Evolutionary conservation across 1,139 yeast species (phyloP), one percentile per base, ranked within the genome.

Genomic region (Yamadazyma sp.): DNA sequence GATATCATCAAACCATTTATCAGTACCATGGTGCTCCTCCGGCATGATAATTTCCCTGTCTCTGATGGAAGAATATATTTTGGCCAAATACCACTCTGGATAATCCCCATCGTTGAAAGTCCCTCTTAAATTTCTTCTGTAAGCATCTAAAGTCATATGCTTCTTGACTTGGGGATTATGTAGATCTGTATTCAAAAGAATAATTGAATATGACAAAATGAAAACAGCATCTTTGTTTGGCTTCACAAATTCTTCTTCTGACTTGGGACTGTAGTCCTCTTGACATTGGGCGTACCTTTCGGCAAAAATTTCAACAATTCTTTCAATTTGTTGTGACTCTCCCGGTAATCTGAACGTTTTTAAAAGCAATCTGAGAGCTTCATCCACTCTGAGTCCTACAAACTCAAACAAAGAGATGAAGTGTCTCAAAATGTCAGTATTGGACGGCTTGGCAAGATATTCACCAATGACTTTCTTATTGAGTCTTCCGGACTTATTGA

Each of bases 41-140:
- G 98, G 98, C 91, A 94, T 87, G 40, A 94, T 88, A 47, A 92
- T 92, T 61, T 94, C 99, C 38, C 87, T 78, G 40, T 84, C 88
- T 48, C 79, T 77, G 43, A 94, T 91, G 1, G 95, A 85, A 29
- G 75, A 68, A 59, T 86, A 94, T 29, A 92, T 88, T 49, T 79
- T 86, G 42, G 83, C 80, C 48, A 92, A 69, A 53, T 87, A 89
- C 92, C 94, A 86, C 33, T 75, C 78, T 1, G 95, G 95, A 64
- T 87, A 91, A 60, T 91, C 92, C 32, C 77, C 75, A 6, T 81
- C 79, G 50, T 83, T 83, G 56, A 82, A 81, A 20, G 87, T 83
- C 6, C 96, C 96, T 46, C 88, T 75, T 44, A 94, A 69, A 56
- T 92, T 92, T 48, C 79, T 75, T 48, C 80, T 80, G 59, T 89